Base-by-base conservation (phyloP, 2,329 filamentous ascomycete genomes). In the Phyllosticta ampelicida region DNA sequence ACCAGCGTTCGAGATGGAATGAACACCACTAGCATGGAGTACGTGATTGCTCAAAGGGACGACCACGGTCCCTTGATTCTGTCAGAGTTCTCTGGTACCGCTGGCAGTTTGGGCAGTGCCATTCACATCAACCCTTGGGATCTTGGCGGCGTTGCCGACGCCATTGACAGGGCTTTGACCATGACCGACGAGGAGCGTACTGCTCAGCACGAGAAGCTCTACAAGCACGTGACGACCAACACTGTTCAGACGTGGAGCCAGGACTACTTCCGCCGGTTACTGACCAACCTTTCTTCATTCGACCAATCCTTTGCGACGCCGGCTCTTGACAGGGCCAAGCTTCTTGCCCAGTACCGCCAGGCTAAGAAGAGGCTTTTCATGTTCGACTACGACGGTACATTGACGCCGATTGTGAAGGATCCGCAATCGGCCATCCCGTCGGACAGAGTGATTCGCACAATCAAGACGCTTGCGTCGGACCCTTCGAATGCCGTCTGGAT, bases 121-220 rank as follows among this genome's bases (percentile, higher is more conserved):
- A 90, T 96, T 61, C 90, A 95, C 72, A 96, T 97, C 77, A 97
- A 97, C 74, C 92, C 92, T 1, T 97, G 91, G 90, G 90, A 96
- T 69, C 80, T 92, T 57, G 84, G 81, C 23, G 89, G 88, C 36
- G 91, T 96, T 13, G 91, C 91, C 4, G 82, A 86, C 55, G 85
- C 90, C 63, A 91, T 97, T 69, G 82, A 95, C 67, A 76, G 84
- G 56, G 92, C 90, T 4, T 78, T 97, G 60, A 86, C 81, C 23
- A 92, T 95, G 87, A 75, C 83, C 0, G 72, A 78, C 1, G 80
- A 83, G 9, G 79, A 85, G 64, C 87, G 87, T 62, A 73, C 79
- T 64, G 75, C 78, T 20, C 87, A 90, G 75, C 89, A 96, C 67
- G 70, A 78, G 52, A 84, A 82, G 63, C 81, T 96, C 9, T 95